Base-by-base conservation (phyloP, 2,329 filamentous ascomycete genomes). In the Cytospora mali region DNA sequence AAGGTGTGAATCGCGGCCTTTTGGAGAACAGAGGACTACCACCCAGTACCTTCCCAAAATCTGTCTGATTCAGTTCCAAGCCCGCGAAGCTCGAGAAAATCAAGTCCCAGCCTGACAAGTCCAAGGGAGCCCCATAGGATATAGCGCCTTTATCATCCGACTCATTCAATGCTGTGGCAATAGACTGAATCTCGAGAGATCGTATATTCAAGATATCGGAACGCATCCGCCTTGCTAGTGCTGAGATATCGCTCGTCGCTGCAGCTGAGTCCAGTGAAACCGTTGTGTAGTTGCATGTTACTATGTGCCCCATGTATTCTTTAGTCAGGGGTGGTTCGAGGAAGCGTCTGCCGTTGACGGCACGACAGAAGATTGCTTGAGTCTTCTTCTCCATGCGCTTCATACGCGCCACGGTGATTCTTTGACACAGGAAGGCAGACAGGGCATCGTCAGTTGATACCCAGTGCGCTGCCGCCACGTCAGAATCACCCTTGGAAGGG, bases 381-480 rank as follows among this genome's bases (percentile, higher is more conserved):
- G 27, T 7, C 27, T 58, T 55, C 21, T 58, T 49, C 10, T 54
- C 35, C 18, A 61, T 23, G 11, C 64, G 61, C 35, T 61, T 62
- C 23, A 61, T 21, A 9, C 64, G 61, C n/a, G 53, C 60, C 4
- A 53, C n/a, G 3, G 42, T 57, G 53, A 65, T 53, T 25, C 53
- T 48, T 29, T 62, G 56, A 13, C 39, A 57, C 18, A 57, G 14
- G n/a, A 63, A 61, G 4, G 64, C 64, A 6, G 56, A 48, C n/a
- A 65, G 51, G 7, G 46, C 53, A 16, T 65, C 64, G 16, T 65
- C 61, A 14, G 64, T 63, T 7, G 64, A 63, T 14, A 63, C 23
- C 64, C 64, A 65, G 16, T 58, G 50, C n/a, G 16, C 14, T 4
- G 51, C 0, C 4, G 25, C 13, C 4, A 33, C 55, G 6, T 46